These are phyloP conservation scores for Trichosanthes truncata DNA, from an alignment of 306 rosid species.

Conservation along the genomic window DNA sequence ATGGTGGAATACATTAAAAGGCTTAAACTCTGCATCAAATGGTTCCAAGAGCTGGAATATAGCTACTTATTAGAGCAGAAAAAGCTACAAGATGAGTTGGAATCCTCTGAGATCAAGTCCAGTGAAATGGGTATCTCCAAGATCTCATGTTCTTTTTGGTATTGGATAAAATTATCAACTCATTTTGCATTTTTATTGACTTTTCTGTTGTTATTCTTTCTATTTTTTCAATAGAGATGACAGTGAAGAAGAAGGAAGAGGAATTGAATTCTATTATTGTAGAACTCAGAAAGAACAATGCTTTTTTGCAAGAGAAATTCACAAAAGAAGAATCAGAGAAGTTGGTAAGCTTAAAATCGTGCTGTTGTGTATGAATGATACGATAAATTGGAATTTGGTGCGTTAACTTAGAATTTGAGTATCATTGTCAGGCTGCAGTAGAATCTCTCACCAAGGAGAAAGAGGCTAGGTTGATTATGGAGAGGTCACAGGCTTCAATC, in stretches of 20 bases:
- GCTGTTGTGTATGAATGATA: background rate
- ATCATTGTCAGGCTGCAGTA: slow-evolving; percentile 46
- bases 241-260: slow-evolving; percentile 74
- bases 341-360: slow-evolving; percentile 41
- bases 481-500: slow-evolving; percentile 62
- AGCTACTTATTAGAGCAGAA: slow-evolving; percentile 77
- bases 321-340: slow-evolving; percentile 74
- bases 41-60: slow-evolving; percentile 92
- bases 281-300: slow-evolving; percentile 66
- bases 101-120: slow-evolving; percentile 56
- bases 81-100: slow-evolving; percentile 50
- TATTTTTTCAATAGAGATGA: slow-evolving; percentile 33
- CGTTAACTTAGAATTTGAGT: slow-evolving; percentile 2
- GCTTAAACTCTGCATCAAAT: slow-evolving; percentile 82
- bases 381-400: background rate
- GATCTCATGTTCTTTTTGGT: background rate
- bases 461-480: slow-evolving; percentile 61
- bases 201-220: background rate
- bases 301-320: slow-evolving; percentile 63
- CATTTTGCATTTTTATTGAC: background rate
- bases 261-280: slow-evolving; percentile 65
- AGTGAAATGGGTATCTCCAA: slow-evolving; percentile 51
- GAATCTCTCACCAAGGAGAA: slow-evolving; percentile 70
- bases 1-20: slow-evolving; percentile 82
- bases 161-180: background rate